Base-by-base conservation (phyloP, 352 stramenopile species). In the Phytopythium litorale region DNA sequence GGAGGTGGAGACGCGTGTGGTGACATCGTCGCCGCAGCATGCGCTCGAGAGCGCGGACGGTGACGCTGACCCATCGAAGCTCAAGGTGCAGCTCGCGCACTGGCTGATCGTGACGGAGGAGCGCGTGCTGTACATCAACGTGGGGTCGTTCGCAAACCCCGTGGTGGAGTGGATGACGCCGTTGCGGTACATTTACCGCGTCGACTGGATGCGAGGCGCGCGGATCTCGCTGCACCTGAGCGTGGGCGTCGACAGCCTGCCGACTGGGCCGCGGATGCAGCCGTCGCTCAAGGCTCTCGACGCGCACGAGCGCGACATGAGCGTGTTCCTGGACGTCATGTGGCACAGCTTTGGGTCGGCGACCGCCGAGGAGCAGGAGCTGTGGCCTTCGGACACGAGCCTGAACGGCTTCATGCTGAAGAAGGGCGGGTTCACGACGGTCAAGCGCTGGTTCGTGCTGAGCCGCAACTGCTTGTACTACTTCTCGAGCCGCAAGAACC, bases 401-500 rank as follows among this genome's bases (percentile, higher is more conserved):
- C 73, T 96, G 21, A 94, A 94, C 21, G 84, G 87, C 18, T 92
- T 88, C 32, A 58, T 94, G 62, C 71, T 96, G 16, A 94, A 94
- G 63, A 93, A 94, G 46, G 78, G 81, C 11, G 82, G 86, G 3
- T 92, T 92, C 58, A 89, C 84, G 21, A 91, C 81, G 0, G 79
- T 89, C 43, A 84, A 83, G 65, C 84, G 87, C 15, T 96, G 88
- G 88, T 95, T 94, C 55, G 86, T 96, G 63, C 67, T 96, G 18
- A 94, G 86, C 46, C 86, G 86, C 64, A 95, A 94, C 53, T 96
- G 86, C 46, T 66, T 96, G 45, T 96, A 96, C 83, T 91, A 93
- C 63, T 96, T 96, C 52, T 89, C 82, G 1, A 88, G 71, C 62
- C 73, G 70, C 38, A 93, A 94, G 58, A 81, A 92, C 64, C 66